Conservation (phyloP, 345 rosid genomes). For the Punica granatum region DNA sequence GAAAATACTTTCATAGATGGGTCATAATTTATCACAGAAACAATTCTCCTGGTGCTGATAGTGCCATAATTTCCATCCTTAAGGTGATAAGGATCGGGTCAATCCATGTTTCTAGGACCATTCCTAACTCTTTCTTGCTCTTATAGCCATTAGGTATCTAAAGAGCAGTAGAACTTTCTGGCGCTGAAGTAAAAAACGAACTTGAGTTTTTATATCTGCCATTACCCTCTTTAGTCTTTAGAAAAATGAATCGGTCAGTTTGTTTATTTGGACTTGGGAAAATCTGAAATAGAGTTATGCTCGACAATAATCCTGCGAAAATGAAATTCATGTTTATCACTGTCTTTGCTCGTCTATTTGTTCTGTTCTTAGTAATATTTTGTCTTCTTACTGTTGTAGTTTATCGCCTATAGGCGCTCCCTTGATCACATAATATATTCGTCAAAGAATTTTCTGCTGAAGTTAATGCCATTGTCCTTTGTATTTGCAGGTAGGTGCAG, state of each 20-base stretch:
- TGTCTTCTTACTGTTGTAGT: background rate
- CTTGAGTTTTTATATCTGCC: background rate
- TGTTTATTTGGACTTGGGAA: background rate
- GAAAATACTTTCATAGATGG: background rate
- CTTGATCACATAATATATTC: background rate
- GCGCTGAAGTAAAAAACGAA: background rate
- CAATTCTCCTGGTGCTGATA: background rate
- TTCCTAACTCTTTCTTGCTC: background rate
- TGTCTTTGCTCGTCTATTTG: background rate
- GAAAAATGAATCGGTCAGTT: background rate
- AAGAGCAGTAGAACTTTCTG: background rate
- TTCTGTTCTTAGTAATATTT: background rate
- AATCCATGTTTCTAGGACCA: background rate
- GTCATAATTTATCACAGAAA: background rate
- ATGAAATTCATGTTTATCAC: background rate
- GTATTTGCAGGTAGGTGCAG: conserved; percentile 19
- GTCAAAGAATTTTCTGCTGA: background rate
- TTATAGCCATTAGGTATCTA: background rate
- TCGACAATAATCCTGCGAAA: background rate
- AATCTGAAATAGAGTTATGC: background rate
- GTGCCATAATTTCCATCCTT: background rate
- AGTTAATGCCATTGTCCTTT: background rate
- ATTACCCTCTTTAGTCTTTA: background rate
- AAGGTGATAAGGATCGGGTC: background rate
- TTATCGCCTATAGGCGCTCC: background rate